Evolutionary conservation across 2,329 filamentous ascomycete species (phyloP), one percentile per base, ranked within the genome.

Genomic region (Ploettnerulaceae sp.): DNA sequence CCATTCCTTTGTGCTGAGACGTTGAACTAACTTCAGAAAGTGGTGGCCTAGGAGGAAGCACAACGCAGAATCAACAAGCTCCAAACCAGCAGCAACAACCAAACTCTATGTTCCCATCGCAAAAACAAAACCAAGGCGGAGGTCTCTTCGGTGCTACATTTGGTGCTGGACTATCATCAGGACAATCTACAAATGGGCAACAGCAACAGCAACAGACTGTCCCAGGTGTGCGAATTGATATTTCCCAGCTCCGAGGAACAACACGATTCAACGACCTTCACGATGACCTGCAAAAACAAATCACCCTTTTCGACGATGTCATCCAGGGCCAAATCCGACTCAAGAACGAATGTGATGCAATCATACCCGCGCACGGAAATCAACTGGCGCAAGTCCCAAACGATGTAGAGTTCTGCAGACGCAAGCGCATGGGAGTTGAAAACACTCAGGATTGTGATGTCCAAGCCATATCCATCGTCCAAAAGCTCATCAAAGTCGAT

Each of bases 181-280:
- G 74, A 46, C 75, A 76, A 56, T 66, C 70, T 52, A 61, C 70
- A 53, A 62, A 54, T 20, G 8, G 9, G 26, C 56, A 62, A 37
- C 69, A 73, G 26, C 56, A 62, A 37, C 69, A 73, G 40, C 74
- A 77, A 54, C 75, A 77, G 56, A 73, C 71, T 11, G 74, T 82
- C 12, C 81, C 84, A 0, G 87, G 85, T 14, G 84, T 89, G 14
- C 83, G 86, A 60, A 86, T 95, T 59, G 86, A 93, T 66, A 69
- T 86, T 42, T 79, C 79, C 57, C 87, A 86, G 62, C 73, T 97
- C 50, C 81, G 89, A 42, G 84, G 86, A 12, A 95, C 90, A 0
- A 95, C 89, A 3, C 87, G 93, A 52, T 96, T 93, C 71, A 88
- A 89, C 63, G 91, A 95, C 66, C 82, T 95, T 21, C 81, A 86